These are phyloP conservation scores for Pseudoneurospora amorphoporcata DNA, from an alignment of 495 filamentous ascomycete genomes.

Conservation along the genomic window DNA sequence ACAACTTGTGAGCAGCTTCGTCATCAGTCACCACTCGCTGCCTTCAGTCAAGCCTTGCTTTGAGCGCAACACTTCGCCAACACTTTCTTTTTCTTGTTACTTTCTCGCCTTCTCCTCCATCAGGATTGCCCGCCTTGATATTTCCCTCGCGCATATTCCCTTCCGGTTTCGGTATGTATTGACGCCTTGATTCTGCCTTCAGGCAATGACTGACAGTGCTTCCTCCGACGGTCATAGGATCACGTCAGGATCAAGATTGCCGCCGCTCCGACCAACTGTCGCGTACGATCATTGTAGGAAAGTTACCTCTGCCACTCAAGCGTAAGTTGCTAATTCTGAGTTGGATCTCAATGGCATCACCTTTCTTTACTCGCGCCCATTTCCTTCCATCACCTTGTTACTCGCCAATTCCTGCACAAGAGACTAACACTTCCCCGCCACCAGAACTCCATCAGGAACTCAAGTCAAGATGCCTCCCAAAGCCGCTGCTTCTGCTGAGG, in stretches of 20 bases:
- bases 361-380: too few relatives aligned
- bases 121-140: background rate
- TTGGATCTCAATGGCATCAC: background rate
- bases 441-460: background rate
- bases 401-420: background rate
- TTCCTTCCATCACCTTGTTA: background rate
- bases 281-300: background rate
- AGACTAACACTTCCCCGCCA: background rate
- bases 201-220: background rate
- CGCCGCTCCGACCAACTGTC: background rate
- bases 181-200: background rate
- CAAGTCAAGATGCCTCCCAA: slow-evolving; percentile 5
- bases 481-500: background rate
- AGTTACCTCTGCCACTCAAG: background rate
- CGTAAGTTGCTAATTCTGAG: background rate
- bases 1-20: background rate
- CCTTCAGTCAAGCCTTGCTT: background rate
- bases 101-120: background rate
- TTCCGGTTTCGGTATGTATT: background rate
- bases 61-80: background rate
- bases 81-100: background rate
- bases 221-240: background rate
- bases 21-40: background rate
- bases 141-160: background rate
- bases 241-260: background rate